Conservation (phyloP, 768 basidiomycete genomes). For the Antrodiella citrinella region DNA sequence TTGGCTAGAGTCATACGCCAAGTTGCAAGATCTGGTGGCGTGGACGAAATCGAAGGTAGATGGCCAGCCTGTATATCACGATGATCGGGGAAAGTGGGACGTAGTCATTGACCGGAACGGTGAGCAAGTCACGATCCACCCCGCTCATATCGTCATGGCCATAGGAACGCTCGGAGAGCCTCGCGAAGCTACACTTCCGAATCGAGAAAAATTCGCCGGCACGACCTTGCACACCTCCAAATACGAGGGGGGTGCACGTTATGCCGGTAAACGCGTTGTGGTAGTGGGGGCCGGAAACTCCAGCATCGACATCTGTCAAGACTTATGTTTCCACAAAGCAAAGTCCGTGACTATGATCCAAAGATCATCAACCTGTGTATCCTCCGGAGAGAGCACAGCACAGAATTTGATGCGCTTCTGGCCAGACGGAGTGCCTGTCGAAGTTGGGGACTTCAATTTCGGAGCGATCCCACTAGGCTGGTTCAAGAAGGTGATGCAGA, state of each 20-base stretch:
- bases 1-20: slow-evolving; percentile 33
- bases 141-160: slow-evolving; percentile 31
- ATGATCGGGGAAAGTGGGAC: slow-evolving; percentile 22
- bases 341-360: slow-evolving; percentile 32
- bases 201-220: slow-evolving; percentile 23
- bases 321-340: slow-evolving; percentile 24
- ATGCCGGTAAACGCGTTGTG: slow-evolving; percentile 26
- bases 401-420: slow-evolving; percentile 3
- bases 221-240: slow-evolving; percentile 22
- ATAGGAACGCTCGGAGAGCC: slow-evolving; percentile 28
- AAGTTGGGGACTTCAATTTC: slow-evolving; percentile 19
- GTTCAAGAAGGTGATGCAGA: slow-evolving; percentile 13
- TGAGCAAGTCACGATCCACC: slow-evolving; percentile 19
- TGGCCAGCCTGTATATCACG: slow-evolving; percentile 26
- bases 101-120: slow-evolving; percentile 24
- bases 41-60: slow-evolving; percentile 29
- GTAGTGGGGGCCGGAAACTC: slow-evolving; percentile 32
- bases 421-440: slow-evolving; percentile 15
- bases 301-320: slow-evolving; percentile 29
- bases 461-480: slow-evolving; percentile 16
- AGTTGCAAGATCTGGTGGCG: slow-evolving; percentile 30
- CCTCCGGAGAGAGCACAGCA: slow-evolving; percentile 8
- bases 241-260: slow-evolving; percentile 21
- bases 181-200: slow-evolving; percentile 18
- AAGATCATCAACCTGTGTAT: slow-evolving; percentile 31